Conservation (phyloP, 805 yeast genomes). For the Metschnikowia drakensbergensis region DNA sequence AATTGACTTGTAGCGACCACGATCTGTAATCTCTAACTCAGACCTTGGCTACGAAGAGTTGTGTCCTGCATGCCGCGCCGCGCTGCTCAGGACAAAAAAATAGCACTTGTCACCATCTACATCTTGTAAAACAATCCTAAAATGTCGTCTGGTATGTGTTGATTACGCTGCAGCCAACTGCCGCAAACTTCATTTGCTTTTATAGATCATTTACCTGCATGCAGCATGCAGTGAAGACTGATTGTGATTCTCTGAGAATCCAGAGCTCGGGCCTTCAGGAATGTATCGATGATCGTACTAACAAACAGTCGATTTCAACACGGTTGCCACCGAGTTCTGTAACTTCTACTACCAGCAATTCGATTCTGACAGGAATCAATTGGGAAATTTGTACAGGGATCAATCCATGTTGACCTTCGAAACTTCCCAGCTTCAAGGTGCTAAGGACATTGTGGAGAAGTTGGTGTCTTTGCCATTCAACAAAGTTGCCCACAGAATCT, state of each 20-base stretch:
- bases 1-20: neutral
- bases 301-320: slow-evolving; percentile 39
- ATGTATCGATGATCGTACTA: slow-evolving; percentile 8
- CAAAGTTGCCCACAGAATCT: slow-evolving; percentile 89
- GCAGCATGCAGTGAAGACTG: neutral
- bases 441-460: slow-evolving; percentile 88
- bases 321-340: slow-evolving; percentile 74
- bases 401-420: slow-evolving; percentile 98
- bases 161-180: no score
- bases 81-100: slow-evolving; percentile 1
- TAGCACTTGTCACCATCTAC: neutral
- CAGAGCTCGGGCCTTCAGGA: no score
- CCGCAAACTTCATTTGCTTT: neutral
- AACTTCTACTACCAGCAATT: slow-evolving; percentile 93
- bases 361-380: slow-evolving; percentile 85
- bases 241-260: neutral
- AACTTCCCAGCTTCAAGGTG: slow-evolving; percentile 91
- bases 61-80: slow-evolving; percentile 2
- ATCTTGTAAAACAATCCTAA: neutral
- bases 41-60: neutral
- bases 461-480: slow-evolving; percentile 83
- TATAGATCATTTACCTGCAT: neutral
- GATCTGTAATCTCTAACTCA: neutral
- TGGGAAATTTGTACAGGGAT: slow-evolving; percentile 92
- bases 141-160: slow-evolving; percentile 4